A percentile compares a stretch with the other conserved stretches of the same genome.
Conservation (phyloP, 1,139 yeast genomes). For the Sugiyamaella sp. region DNA sequence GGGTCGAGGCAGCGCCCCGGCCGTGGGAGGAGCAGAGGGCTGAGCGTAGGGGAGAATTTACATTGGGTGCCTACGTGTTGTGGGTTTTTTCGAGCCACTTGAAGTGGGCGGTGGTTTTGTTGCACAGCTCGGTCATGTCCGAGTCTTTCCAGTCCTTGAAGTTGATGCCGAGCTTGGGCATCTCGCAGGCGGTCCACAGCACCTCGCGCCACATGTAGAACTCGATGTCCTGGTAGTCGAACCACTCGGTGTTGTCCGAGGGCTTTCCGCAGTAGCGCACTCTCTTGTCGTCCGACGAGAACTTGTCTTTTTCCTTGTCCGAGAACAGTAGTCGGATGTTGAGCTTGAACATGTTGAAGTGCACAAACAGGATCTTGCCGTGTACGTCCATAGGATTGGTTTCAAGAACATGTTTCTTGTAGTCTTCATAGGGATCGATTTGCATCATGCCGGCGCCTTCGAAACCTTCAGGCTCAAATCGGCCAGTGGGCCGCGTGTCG, state of each 20-base stretch:
- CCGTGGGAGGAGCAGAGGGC: conserved; percentile 4
- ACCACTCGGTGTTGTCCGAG: conserved; percentile 45
- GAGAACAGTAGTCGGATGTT: conserved; percentile 48
- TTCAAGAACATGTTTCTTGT: conserved; percentile 39
- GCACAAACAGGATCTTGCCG: conserved; percentile 50
- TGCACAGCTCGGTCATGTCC: conserved; percentile 42
- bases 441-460: conserved; percentile 75
- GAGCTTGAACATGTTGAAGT: conserved; percentile 66
- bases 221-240: conserved; percentile 55
- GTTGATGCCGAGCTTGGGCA: conserved; percentile 38
- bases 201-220: conserved; percentile 61
- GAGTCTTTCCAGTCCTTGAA: conserved; percentile 53
- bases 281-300: conserved; percentile 50
- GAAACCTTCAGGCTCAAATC: conserved; percentile 41
- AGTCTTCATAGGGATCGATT: conserved; percentile 65
- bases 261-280: conserved; percentile 61
- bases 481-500: conserved; percentile 52
- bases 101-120: conserved; percentile 35
- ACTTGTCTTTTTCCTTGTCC: conserved; percentile 34
- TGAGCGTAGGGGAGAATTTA: not conserved
- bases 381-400: conserved; percentile 30
- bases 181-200: conserved; percentile 59
- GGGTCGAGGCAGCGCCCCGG: no score
- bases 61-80: not conserved
- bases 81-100: conserved; percentile 36